Base-by-base conservation (phyloP, 2,329 filamentous ascomycete genomes). In the Dendrostoma leiphaemia region DNA sequence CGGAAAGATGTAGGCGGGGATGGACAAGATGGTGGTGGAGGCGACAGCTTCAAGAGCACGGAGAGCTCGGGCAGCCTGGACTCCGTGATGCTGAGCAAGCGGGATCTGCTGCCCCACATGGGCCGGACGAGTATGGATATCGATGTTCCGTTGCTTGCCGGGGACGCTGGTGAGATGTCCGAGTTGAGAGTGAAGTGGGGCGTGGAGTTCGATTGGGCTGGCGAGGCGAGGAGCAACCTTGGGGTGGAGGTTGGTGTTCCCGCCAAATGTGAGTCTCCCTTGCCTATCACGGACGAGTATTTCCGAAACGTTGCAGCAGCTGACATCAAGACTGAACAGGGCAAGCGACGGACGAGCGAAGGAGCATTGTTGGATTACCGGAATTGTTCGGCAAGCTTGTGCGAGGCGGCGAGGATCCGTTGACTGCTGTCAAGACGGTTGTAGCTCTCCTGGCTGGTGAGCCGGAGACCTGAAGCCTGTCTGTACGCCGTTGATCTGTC, bases 201-300 rank as follows among this genome's bases (percentile, higher is more conserved):
- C 44, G 83, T 88, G 40, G 69, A 70, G 2, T 88, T 90, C 62
- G 86, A 90, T 66, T 90, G 86, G 86, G 86, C 85, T 0, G 87
- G 87, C 6, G 87, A 90, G 64, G 86, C 84, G 4, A 78, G 80
- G 62, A 88, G 80, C 60, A 73, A 73, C 41, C 68, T 89, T 15
- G 71, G 70, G 4, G 72, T 85, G 10, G 65, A 81, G 58, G 71
- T 83, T 2, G 79, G 80, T 4, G 71, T 84, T 37, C 86, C 86
- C 0, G 75, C 72, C 7, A 82, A 80, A 64, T 90, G 86, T 89
- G 69, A 79, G 85, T 80, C 32, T 24, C 19, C 24, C 24, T 28
- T 29, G 38, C 19, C 26, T 1, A n/a, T n/a, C n/a, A n/a, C n/a
- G n/a, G n/a, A n/a, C n/a, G n/a, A n/a, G n/a, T n/a, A n/a, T n/a